phyloP scores from a whole-genome alignment of 2,329 filamentous ascomycete genomes.

The Hypoxylon rubiginosum region DNA sequence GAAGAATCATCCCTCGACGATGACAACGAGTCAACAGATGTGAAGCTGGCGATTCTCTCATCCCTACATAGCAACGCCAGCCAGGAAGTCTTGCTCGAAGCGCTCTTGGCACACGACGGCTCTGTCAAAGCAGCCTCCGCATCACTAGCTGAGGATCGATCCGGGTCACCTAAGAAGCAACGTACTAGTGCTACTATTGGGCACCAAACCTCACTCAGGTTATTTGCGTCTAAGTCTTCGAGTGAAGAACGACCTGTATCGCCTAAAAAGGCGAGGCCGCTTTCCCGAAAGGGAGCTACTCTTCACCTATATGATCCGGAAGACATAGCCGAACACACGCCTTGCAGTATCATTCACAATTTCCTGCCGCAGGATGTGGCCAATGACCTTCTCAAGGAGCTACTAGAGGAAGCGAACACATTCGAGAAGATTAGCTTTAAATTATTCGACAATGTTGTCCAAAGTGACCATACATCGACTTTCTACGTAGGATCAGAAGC shows the following conservation, averaged over 20 bases:
- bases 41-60: constrained; percentile 86
- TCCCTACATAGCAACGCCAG: constrained; percentile 78
- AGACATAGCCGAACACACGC: constrained; percentile 85
- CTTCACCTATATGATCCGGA: constrained; percentile 85
- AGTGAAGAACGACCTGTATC: constrained; percentile 32
- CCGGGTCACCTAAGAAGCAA: constrained; percentile 53
- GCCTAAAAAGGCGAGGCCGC: constrained; percentile 61
- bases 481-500: constrained; percentile 85
- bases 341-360: constrained; percentile 93
- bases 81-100: constrained; percentile 79
- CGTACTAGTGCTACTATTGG: constrained; percentile 56
- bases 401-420: constrained; percentile 78
- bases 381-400: constrained; percentile 78
- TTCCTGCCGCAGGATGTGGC: constrained; percentile 82
- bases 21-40: constrained; percentile 85
- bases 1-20: constrained; percentile 39
- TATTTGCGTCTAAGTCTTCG: constrained; percentile 57
- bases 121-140: constrained; percentile 76
- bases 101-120: constrained; percentile 82
- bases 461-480: constrained; percentile 84
- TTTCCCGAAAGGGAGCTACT: constrained; percentile 84
- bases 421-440: constrained; percentile 83
- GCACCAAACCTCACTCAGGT: constrained; percentile 74
- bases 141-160: constrained; percentile 60
- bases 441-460: constrained; percentile 88